Base-by-base conservation (phyloP, 805 yeast species). In the Candida pseudofarinosa region DNA sequence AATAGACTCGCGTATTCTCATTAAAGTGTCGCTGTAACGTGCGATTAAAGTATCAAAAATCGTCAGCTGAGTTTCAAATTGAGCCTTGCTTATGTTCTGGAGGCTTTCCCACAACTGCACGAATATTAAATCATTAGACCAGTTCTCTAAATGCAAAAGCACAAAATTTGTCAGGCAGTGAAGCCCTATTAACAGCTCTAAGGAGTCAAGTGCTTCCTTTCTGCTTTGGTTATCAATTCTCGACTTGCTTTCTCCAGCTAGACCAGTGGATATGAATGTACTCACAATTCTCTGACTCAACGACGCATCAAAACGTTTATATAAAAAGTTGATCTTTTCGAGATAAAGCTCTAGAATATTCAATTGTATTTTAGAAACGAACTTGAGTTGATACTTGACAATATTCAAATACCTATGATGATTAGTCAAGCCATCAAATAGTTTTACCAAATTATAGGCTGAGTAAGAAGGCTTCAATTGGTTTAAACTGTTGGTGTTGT, bases 321-420 rank as follows among this genome's bases (percentile, higher is more conserved):
- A 60, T 13, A 74, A 68, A 12, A 62, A 65, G 31, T 65, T 59
- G 32, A 81, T 56, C 12, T 64, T 63, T 4, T 63, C 67, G 46
- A 66, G 69, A 53, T 81, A 83, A 33, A 62, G 62, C 40, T 81
- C 83, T 19, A 84, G 53, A 19, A 85, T 54, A 18, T 69, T 66
- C 35, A 83, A 55, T 56, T 84, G 90, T 35, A 84, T 75, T 17
- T 73, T 76, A 15, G 78, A 65, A 5, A 83, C 65, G 47, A 79
- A 81, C 49, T 74, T 71, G 43, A 80, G 63, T 46, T 82, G 81
- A 48, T 71, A 77, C 36, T 74, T 73, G 14, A 75, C 72, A 18
- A 73, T 59, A 19, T 69, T 69, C 47, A 81, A 67, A 19, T 80
- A 67, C 31, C 66, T 65, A 60, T 80, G 80, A 47, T 77, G 80